Conservation (phyloP, 2,329 filamentous ascomycete genomes). For the Teratosphaeria nubilosa region DNA sequence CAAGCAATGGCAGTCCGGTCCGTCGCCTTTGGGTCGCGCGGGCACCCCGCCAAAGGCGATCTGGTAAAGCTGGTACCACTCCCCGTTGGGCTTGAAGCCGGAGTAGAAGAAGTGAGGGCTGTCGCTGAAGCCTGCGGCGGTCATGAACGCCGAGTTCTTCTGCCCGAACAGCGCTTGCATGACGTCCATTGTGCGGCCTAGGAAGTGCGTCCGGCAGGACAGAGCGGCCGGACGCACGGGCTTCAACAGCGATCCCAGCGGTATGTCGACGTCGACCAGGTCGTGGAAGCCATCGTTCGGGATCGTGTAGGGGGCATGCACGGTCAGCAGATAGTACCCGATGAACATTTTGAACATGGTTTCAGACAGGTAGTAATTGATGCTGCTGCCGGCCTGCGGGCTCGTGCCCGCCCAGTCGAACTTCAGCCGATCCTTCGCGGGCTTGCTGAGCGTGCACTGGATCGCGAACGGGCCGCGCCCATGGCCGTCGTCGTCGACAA, state of each 20-base stretch:
- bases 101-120: conserved; percentile 21
- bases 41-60: conserved; percentile 19
- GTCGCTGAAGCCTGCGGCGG: conserved; percentile 17
- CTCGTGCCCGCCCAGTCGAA: conserved; percentile 18
- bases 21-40: conserved; percentile 17
- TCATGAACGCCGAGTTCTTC: conserved; percentile 19
- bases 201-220: conserved; percentile 17
- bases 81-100: conserved; percentile 32
- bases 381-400: conserved; percentile 18
- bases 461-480: conserved; percentile 16
- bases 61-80: conserved; percentile 36
- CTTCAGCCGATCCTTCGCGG: conserved; percentile 13
- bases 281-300: conserved; percentile 20
- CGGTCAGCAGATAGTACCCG: conserved; percentile 16
- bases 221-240: conserved; percentile 17
- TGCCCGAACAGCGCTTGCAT: conserved; percentile 21
- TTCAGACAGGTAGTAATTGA: conserved; percentile 18
- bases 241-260: conserved; percentile 13
- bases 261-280: conserved; percentile 16
- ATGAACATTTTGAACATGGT: conserved; percentile 18
- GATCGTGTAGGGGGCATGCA: conserved; percentile 16
- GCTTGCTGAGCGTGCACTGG: conserved; percentile 19
- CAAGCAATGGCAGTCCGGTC: conserved; percentile 19
- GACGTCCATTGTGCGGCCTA: conserved; percentile 18
- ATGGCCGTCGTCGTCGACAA: conserved; percentile 19